phyloP scores from a whole-genome alignment of 2,329 filamentous ascomycete genomes.

The Talaromyces amestolkiae region DNA sequence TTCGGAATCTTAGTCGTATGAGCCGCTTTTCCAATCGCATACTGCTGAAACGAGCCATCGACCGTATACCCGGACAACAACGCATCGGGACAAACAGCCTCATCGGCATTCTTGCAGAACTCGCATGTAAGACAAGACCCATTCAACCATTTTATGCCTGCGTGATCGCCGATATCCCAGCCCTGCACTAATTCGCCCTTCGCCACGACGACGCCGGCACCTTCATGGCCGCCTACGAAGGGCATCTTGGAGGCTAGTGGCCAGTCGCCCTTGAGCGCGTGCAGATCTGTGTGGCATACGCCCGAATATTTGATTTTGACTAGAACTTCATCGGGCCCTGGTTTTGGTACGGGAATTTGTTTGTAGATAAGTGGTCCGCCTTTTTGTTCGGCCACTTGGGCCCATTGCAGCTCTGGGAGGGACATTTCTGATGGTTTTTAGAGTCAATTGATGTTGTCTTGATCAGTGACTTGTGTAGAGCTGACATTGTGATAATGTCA shows the following conservation, averaged over 20 bases:
- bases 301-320: constrained; percentile 88
- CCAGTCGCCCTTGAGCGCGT: constrained; percentile 87
- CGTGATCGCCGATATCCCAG: constrained; percentile 77
- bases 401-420: constrained; percentile 84
- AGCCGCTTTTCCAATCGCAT: constrained; percentile 79
- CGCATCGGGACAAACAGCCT: constrained; percentile 75
- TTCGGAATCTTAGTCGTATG: constrained; percentile 81
- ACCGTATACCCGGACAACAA: constrained; percentile 86
- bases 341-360: constrained; percentile 72
- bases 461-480: no score
- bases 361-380: constrained; percentile 55
- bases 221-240: constrained; percentile 76
- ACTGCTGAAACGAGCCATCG: constrained; percentile 91
- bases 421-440: constrained; percentile 27
- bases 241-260: constrained; percentile 78
- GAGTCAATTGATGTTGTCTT: not conserved
- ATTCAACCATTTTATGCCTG: constrained; percentile 90
- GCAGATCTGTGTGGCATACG: constrained; percentile 84
- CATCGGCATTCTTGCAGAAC: constrained; percentile 77
- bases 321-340: constrained; percentile 85
- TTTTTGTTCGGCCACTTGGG: constrained; percentile 82
- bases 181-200: constrained; percentile 74
- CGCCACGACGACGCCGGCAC: constrained; percentile 80
- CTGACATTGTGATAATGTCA: no score
- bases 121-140: constrained; percentile 78